Percentiles rank a stretch among this genome's conserved stretches.
Evolutionary conservation across 2,329 filamentous ascomycete genomes (phyloP).

Genomic region (Gremmenia infestans): DNA sequence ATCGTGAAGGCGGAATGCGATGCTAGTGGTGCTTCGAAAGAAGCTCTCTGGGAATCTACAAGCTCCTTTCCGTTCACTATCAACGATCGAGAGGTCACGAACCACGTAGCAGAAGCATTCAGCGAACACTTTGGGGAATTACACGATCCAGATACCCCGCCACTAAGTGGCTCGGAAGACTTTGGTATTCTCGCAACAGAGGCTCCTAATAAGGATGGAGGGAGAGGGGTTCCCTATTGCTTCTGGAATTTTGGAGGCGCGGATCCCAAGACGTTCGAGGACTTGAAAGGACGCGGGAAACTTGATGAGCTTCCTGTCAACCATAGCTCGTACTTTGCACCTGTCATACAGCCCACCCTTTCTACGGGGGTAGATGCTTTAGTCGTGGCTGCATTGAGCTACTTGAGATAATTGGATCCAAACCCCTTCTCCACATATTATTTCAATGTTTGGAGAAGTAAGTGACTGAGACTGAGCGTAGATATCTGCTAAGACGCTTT

Average conservation of each 20-base stretch:
- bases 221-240: conserved; percentile 21
- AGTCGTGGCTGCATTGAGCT: conserved; percentile 45
- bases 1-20: conserved; percentile 49
- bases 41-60: conserved; percentile 16
- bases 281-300: conserved; percentile 9
- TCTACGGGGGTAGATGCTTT: conserved; percentile 46
- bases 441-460: too few relatives aligned
- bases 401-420: conserved; percentile 24
- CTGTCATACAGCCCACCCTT: conserved; percentile 54
- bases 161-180: conserved; percentile 21
- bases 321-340: conserved; percentile 55
- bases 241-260: conserved; percentile 38
- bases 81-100: conserved; percentile 19
- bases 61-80: conserved; percentile 18
- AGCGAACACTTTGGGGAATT: conserved; percentile 20
- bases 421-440: too few relatives aligned
- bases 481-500: too few relatives aligned
- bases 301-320: conserved; percentile 42
- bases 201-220: conserved; percentile 15
- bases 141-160: conserved; percentile 10
- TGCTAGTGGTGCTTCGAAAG: conserved; percentile 36
- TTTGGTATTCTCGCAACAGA: conserved; percentile 45
- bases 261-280: conserved; percentile 18
- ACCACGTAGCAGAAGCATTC: conserved; percentile 11
- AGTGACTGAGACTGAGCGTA: too few relatives aligned